Base-by-base conservation (phyloP, 345 rosid species). In the Pseudoturritis turrita region DNA sequence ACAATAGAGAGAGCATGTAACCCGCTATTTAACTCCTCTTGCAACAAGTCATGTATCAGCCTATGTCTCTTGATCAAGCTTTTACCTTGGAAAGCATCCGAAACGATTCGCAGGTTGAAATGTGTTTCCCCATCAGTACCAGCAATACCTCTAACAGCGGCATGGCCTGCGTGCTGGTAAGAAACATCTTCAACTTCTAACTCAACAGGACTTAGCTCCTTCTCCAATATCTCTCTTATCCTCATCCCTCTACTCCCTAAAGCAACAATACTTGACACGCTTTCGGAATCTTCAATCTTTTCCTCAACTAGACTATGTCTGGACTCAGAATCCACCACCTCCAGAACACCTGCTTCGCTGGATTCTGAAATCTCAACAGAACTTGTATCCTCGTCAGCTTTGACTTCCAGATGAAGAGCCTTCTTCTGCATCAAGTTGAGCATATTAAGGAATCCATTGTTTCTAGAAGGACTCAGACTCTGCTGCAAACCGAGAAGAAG, bases 401-500 rank as follows among this genome's bases (percentile, higher is more conserved):
- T 82, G 29, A 83, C 31, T 21, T 45, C 72, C 79, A 94, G 64
- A 39, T 72, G 79, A 75, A 88, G 78, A 17, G 96, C 96, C 75
- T 91, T 91, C 81, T 81, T 88, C 74, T 95, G 93, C 98, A 91
- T 92, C 85, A 95, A 67, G 81, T 75, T 92, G 76, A 95, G 73
- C 97, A 92, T 89, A 80, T 92, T 95, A 77, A 92, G 80, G 72
- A 95, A 92, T 46, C 98, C 98, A 74, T 92, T 92, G 81, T 83
- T 92, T 84, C 97, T 83, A 3, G 92, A 87, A 53, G 98, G 92
- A 2, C 94, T 82, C 72, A 92, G 73, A 71, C 92, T 88, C 89
- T 89, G 96, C 62, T 89, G 89, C 79, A 95, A 68, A 21, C 98
- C 99, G 15, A 95, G 86, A 55, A 85, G 88, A 78, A 83, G 78